Evolutionary conservation across 169 alveolate genomes (phyloP), one percentile per base, ranked within the genome.

Genomic region (Cryptosporidium viatorum): DNA sequence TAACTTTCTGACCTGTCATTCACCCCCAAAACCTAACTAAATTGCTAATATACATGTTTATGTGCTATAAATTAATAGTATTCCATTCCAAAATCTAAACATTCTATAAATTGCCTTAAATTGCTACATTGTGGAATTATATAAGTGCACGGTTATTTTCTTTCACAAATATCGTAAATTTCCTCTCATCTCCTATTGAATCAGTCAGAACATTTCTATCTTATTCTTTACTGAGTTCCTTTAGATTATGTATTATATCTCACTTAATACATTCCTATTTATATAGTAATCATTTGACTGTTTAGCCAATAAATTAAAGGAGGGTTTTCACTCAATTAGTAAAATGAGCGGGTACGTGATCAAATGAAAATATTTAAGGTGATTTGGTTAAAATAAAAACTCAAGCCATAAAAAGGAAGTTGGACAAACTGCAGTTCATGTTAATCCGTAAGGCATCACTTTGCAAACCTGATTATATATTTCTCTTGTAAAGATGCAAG

Each of bases 401-500:
- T 3, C 3, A 33, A 33, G 16, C 71, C 2, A 3, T 7, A 16
- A 65, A 65, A 65, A 65, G 71, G 43, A 8, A 37, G 52, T 35
- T 35, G 50, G 26, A 12, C 8, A n/a, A 33, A 65, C 48, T 65
- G 31, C 71, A n/a, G 50, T 65, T 65, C 50, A 65, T 65, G 71
- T 5, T 35, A 33, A 65, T 65, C 10, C 21, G 8, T 37, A 29
- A 37, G 18, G 43, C 29, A 14, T 65, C 50, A 0, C 71, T 65
- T 9, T n/a, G 41, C 21, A 65, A 16, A 43, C 29, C 48, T 39
- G 39, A 71, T 48, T n/a, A 35, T 12, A 33, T 48, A 14, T n/a
- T 50, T 50, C 26, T 73, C 71, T 52, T 33, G 62, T 35, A 52
- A 51, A 29, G 52, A 80, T 80, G 89, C 33, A 29, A 21, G 75